phyloP scores from a whole-genome alignment of 2,329 filamentous ascomycete species.

The Pseudogymnoascus sp. region DNA sequence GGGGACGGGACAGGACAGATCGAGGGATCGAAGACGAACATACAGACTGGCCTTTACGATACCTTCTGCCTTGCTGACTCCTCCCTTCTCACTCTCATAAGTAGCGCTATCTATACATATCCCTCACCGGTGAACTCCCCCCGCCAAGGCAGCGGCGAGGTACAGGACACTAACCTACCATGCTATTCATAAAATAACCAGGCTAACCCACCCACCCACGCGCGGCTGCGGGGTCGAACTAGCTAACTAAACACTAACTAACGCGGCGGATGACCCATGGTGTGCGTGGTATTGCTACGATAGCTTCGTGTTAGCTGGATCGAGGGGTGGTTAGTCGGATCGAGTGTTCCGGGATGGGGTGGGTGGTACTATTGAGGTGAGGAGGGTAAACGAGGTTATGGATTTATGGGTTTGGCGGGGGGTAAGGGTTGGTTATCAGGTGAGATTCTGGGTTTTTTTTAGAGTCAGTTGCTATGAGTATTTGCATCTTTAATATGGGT shows the following conservation, averaged over 20 bases:
- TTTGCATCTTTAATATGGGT: too few relatives aligned
- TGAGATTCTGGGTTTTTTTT: background rate
- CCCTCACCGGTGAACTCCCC: too few relatives aligned
- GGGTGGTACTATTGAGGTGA: too few relatives aligned
- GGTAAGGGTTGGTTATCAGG: too few relatives aligned
- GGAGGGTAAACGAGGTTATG: too few relatives aligned
- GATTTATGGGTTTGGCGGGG: background rate
- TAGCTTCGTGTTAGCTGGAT: background rate
- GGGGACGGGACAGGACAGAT: background rate
- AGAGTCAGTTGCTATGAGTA: too few relatives aligned
- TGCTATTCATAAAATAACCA: too few relatives aligned
- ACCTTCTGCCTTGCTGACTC: background rate
- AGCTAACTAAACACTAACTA: background rate
- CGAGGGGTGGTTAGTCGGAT: background rate
- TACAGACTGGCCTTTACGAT: background rate
- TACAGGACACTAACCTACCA: too few relatives aligned
- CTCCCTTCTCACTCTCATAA: background rate
- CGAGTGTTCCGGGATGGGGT: background rate
- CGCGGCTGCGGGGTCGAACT: background rate
- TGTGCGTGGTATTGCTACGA: background rate
- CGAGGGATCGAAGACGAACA: background rate
- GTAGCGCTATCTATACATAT: too few relatives aligned
- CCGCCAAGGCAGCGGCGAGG: too few relatives aligned
- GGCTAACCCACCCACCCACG: background rate
- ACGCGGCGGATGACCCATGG: background rate